These are phyloP conservation scores for Neopestalotiopsis clavispora DNA, from an alignment of 2,329 filamentous ascomycete genomes.

Conservation along the genomic window DNA sequence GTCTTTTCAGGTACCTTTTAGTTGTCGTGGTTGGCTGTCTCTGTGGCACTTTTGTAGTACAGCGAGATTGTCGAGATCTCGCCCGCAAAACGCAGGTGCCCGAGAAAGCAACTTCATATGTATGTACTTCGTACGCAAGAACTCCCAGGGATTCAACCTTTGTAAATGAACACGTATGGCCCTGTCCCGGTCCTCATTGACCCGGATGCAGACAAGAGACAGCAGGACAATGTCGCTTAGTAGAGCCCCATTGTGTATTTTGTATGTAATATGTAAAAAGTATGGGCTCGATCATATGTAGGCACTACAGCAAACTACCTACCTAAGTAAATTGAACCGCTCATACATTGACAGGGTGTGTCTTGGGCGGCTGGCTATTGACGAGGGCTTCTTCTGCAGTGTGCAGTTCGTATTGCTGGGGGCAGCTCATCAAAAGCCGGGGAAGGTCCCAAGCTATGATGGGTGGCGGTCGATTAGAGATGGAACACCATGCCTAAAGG, in stretches of 20 bases:
- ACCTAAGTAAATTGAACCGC: background rate
- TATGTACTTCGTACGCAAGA: background rate
- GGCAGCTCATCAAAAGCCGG: background rate
- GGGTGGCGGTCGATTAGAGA: background rate
- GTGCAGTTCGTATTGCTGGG: conserved; percentile 5
- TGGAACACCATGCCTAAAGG: background rate
- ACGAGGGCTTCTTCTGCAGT: background rate
- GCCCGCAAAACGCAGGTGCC: background rate
- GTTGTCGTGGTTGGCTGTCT: background rate
- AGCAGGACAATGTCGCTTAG: background rate
- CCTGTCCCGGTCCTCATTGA: background rate
- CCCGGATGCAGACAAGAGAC: background rate
- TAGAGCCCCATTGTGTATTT: background rate
- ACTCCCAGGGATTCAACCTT: background rate
- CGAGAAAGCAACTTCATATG: background rate
- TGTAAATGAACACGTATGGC: background rate
- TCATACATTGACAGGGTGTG: background rate
- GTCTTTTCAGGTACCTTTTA: background rate
- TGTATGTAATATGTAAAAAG: background rate
- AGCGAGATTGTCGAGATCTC: conserved; percentile 7
- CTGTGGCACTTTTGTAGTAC: background rate
- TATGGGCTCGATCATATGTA: background rate
- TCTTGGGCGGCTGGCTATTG: background rate
- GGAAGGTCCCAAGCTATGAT: conserved; percentile 7
- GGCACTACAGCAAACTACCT: background rate